Percentiles rank a stretch among this genome's conserved stretches.
These are phyloP conservation scores for Kwoniella dejecticola DNA, from an alignment of 768 basidiomycete species.

Conservation along the genomic window DNA sequence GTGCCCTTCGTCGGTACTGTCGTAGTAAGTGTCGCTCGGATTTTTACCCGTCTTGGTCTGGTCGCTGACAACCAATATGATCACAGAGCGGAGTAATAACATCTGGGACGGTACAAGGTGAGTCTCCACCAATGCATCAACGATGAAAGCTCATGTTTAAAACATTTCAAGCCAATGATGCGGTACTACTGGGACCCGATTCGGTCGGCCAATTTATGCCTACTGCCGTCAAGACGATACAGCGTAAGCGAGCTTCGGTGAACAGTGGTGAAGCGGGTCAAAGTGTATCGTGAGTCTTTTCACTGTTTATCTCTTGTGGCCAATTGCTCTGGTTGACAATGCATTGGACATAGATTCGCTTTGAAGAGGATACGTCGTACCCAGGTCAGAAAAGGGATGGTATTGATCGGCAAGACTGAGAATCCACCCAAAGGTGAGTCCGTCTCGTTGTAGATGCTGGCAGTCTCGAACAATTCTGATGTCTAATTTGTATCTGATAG, in stretches of 20 bases:
- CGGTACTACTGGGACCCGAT: slow-evolving; percentile 85
- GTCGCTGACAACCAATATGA: background rate
- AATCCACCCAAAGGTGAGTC: slow-evolving; percentile 70
- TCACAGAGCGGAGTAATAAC: slow-evolving; percentile 52
- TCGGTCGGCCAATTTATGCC: slow-evolving; percentile 82
- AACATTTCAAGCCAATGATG: slow-evolving; percentile 78
- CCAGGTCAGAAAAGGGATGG: slow-evolving; percentile 91
- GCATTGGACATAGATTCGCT: slow-evolving; percentile 61
- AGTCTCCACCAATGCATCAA: slow-evolving; percentile 61
- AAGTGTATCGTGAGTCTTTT: slow-evolving; percentile 66
- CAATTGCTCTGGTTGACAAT: background rate
- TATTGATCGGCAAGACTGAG: slow-evolving; percentile 79
- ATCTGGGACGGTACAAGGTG: slow-evolving; percentile 45
- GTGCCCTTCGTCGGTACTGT: slow-evolving; percentile 55
- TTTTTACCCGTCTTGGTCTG: too few relatives aligned
- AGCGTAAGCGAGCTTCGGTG: slow-evolving; percentile 88
- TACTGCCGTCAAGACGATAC: slow-evolving; percentile 84
- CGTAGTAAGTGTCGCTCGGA: slow-evolving; percentile 28
- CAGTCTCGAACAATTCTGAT: slow-evolving; percentile 4
- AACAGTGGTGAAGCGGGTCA: slow-evolving; percentile 89
- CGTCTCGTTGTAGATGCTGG: background rate
- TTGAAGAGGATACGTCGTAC: slow-evolving; percentile 81
- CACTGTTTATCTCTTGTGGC: too few relatives aligned
- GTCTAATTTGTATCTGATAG: slow-evolving; percentile 55
- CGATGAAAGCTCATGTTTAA: too few relatives aligned